Percentiles rank a stretch among this genome's conserved stretches.
phyloP scores from a whole-genome alignment of 192 early-diverging fungal genomes.

The Cetraspora pellucida region DNA sequence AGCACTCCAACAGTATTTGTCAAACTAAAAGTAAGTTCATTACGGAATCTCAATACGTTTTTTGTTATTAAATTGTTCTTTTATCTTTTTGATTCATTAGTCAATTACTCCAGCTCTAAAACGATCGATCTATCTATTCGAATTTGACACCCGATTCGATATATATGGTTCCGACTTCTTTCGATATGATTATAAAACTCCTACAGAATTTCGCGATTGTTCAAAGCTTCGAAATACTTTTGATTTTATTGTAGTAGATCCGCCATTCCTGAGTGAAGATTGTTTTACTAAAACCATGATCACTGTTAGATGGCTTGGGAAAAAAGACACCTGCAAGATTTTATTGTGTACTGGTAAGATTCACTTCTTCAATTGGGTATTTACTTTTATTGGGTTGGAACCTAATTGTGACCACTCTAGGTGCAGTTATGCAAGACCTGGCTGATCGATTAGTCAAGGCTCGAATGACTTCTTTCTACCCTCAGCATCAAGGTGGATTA shows the following conservation, averaged over 20 bases:
- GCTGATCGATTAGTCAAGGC: slow-evolving; percentile 54
- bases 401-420: slow-evolving; percentile 19
- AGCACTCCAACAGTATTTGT: slow-evolving; percentile 67
- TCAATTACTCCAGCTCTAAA: slow-evolving; percentile 39
- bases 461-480: slow-evolving; percentile 59
- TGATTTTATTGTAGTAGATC: slow-evolving; percentile 76
- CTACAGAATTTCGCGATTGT: slow-evolving; percentile 52
- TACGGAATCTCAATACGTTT: background rate
- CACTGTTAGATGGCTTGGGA: slow-evolving; percentile 57
- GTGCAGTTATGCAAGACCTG: slow-evolving; percentile 57
- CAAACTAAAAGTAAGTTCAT: slow-evolving; percentile 53
- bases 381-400: too few species aligned
- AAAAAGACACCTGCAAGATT: slow-evolving; percentile 51
- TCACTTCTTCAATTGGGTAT: background rate
- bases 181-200: slow-evolving; percentile 75
- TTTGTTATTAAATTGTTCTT: background rate
- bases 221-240: slow-evolving; percentile 52
- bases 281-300: slow-evolving; percentile 70
- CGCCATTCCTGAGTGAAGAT: slow-evolving; percentile 78
- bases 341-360: slow-evolving; percentile 60
- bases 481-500: slow-evolving; percentile 66
- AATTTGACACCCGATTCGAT: slow-evolving; percentile 74
- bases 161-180: slow-evolving; percentile 70
- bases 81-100: slow-evolving; percentile 29
- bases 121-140: slow-evolving; percentile 64